Evolutionary conservation across 768 basidiomycete genomes (phyloP), one percentile per base, ranked within the genome.

Genomic region (Amanita phalloides): DNA sequence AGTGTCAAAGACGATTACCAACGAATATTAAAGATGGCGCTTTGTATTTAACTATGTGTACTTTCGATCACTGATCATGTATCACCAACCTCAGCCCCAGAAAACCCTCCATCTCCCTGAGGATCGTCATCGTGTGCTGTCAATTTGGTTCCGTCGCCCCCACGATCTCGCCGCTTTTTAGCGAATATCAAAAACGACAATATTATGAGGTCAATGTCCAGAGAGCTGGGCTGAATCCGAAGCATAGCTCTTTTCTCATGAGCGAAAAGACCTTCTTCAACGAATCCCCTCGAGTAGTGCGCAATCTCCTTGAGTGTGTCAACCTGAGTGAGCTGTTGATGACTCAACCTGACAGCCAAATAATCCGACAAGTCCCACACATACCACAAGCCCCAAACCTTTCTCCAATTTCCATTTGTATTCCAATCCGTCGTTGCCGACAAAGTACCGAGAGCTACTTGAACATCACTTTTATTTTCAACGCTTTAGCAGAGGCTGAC

Each of bases 1-100:
- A 83, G 73, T 54, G 91, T 97, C 9, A 71, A 73, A 41, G 82
- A 90, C 41, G 92, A 93, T 64, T 99, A 99, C 59, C 70, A 73
- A 60, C 77, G 93, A 43, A 84, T 97, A 62, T 67, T 96, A 44
- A 52, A 37, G 23, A 42, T 52, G 43, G 43, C 51, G 5, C 43
- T 35, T 36, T 52, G 11, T 35, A 25, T 35, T 13, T 52, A 45
- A 14, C 14, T 20, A 41, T 44, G 6, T 21, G 14, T 32, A 32
- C 10, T n/a, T 25, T 17, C 71, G 58, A 20, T 42, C 41, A 11
- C 28, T 44, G 28, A 49, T 25, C 41, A 54, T 25, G 48, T 56
- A 20, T 57, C 58, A 13, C 52, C 52, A 28, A 54, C 61, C 23
- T 52, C 60, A 9, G 59, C 68, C 25, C 61, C 68, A 6, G 62